Percentiles rank a stretch among this genome's conserved stretches.
Conservation (phyloP, 305 asterid species). For the Rubia occidens region DNA sequence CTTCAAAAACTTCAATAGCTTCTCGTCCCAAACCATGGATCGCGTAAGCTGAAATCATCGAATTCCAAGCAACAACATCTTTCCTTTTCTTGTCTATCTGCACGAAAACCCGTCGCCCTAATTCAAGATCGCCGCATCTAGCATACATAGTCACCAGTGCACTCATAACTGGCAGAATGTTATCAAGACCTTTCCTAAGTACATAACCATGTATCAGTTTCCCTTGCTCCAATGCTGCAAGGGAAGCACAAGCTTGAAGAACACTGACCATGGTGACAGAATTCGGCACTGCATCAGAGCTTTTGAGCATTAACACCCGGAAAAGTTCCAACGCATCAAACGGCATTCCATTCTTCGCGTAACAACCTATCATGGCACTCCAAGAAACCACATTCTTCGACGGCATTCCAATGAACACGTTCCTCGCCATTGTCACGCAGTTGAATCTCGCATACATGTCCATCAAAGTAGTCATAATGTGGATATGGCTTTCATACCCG, state of each 20-base stretch:
- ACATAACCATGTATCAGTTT: conserved; percentile 68
- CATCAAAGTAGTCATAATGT: conserved; percentile 77
- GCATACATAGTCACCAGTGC: conserved; percentile 77
- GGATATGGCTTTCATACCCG: conserved; percentile 60
- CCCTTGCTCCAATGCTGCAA: conserved; percentile 83
- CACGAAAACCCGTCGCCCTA: conserved; percentile 44
- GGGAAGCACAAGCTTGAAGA: conserved; percentile 75
- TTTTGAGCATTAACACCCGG: conserved; percentile 51
- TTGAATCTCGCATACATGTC: conserved; percentile 79
- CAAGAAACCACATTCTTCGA: conserved; percentile 78
- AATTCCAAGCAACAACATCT: conserved; percentile 79
- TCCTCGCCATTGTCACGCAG: conserved; percentile 40
- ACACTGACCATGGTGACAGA: conserved; percentile 97
- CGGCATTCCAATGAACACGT: conserved; percentile 53
- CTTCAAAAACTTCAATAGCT: conserved; percentile 48
- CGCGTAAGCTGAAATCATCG: conserved; percentile 71
- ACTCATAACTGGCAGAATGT: conserved; percentile 67
- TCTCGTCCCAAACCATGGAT: conserved; percentile 63
- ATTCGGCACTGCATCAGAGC: conserved; percentile 48
- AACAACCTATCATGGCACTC: conserved; percentile 87
- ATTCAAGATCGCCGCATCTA: conserved; percentile 59
- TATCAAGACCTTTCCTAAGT: conserved; percentile 73
- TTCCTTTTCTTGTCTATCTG: conserved; percentile 56
- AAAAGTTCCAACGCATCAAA: conserved; percentile 61
- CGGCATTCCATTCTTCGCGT: conserved; percentile 58